Percentiles rank a stretch among this genome's conserved stretches.
phyloP scores from a whole-genome alignment of 345 rosid genomes.

The Salix dunnii region DNA sequence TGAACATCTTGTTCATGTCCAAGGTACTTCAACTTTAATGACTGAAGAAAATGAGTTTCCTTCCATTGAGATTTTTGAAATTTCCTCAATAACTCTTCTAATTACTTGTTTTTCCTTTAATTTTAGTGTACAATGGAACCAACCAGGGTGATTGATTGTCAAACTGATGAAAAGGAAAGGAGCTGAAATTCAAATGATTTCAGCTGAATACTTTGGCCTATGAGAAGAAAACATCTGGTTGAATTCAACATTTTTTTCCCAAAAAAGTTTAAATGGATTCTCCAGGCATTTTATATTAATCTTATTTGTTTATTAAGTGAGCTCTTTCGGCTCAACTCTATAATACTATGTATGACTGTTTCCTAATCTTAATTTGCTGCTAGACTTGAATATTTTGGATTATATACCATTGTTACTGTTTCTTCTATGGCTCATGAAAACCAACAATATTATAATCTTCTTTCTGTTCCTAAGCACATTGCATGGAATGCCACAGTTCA shows the following conservation, averaged over 20 bases:
- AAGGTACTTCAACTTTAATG: constrained; percentile 4
- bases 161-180: constrained; percentile 5
- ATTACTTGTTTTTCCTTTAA: neutral
- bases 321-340: neutral
- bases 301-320: neutral
- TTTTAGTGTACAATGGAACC: neutral
- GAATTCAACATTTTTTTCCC: neutral
- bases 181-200: constrained; percentile 2
- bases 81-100: neutral
- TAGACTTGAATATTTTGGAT: neutral
- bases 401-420: neutral
- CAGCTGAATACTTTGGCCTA: neutral
- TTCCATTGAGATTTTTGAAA: neutral
- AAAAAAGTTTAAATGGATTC: neutral
- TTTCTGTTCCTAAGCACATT: neutral
- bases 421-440: neutral
- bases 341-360: neutral
- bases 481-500: neutral
- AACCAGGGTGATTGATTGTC: neutral
- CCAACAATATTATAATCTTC: neutral
- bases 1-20: neutral
- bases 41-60: neutral
- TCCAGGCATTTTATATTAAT: neutral
- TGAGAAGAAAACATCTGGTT: neutral
- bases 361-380: neutral